Evolutionary conservation across 192 early-diverging fungal species (phyloP).

Genomic region (Blastocladiella britannica): DNA sequence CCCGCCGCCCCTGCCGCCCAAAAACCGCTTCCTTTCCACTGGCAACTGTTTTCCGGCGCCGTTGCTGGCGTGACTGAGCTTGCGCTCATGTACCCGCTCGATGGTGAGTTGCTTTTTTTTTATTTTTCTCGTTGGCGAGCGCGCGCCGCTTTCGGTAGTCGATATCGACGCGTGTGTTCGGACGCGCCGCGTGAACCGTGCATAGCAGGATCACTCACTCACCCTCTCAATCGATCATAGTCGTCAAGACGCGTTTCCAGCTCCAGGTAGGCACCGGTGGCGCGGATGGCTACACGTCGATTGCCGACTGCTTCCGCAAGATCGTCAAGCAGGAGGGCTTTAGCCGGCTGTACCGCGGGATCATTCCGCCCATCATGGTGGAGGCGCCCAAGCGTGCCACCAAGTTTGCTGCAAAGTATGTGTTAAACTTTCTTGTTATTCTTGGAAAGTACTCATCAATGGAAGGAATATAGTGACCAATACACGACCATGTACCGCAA

Average conservation of each 20-base stretch:
- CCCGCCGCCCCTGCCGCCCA: not conserved
- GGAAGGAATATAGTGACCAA: no score
- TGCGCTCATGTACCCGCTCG: constrained; percentile 80
- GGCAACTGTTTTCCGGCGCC: constrained; percentile 54
- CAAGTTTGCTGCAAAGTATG: constrained; percentile 94
- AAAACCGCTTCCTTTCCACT: constrained; percentile 46
- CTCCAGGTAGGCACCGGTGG: constrained; percentile 43
- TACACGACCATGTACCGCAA: constrained; percentile 45
- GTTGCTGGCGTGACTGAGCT: constrained; percentile 82
- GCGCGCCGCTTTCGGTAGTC: not conserved
- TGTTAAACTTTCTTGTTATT: no score
- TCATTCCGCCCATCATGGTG: constrained; percentile 84
- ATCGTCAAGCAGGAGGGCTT: constrained; percentile 52
- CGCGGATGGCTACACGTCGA: constrained; percentile 33
- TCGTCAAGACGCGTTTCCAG: constrained; percentile 90
- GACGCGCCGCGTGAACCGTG: not conserved
- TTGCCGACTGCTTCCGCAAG: constrained; percentile 37
- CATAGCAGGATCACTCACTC: not conserved
- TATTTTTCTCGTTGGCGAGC: constrained; percentile 2
- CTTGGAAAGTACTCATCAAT: no score
- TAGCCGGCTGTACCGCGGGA: constrained; percentile 67
- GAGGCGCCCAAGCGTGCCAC: constrained; percentile 95
- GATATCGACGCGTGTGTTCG: not conserved
- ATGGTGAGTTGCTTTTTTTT: constrained; percentile 18
- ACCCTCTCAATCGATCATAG: constrained; percentile 5